Evolutionary conservation across 2,329 filamentous ascomycete species (phyloP).

Genomic region (Aspergillus hiratsukae): DNA sequence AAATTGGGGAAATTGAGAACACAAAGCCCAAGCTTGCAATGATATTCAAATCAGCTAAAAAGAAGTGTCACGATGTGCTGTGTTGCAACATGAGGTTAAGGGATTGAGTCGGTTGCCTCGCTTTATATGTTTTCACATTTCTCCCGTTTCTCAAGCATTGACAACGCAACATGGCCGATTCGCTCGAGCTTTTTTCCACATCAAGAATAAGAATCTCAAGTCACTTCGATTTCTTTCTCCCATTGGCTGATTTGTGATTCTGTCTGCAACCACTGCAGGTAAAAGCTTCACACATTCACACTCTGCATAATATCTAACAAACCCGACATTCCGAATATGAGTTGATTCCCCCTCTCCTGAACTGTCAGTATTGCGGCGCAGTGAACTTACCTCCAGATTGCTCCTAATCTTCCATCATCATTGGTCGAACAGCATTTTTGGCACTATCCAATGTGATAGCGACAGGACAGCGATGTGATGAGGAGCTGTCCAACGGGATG

Average conservation of each 20-base stretch:
- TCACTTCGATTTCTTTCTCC: neutral
- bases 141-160: no score
- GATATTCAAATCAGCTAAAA: no score
- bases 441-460: constrained; percentile 13
- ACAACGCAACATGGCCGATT: no score
- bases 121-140: no score
- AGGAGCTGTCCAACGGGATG: constrained; percentile 11
- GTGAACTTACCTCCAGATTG: constrained; percentile 1
- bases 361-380: constrained; percentile 3
- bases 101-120: no score
- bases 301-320: neutral
- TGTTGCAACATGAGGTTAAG: no score
- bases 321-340: neutral
- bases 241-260: neutral
- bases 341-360: neutral
- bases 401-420: constrained; percentile 3
- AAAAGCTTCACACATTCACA: neutral
- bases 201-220: neutral
- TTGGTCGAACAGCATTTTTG: constrained; percentile 4
- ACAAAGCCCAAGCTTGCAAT: no score
- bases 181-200: no score
- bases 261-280: neutral
- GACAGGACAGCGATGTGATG: constrained; percentile 17
- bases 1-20: no score
- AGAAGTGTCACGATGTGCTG: no score